A percentile compares a stretch with the other conserved stretches of the same genome.
Conservation (phyloP, 1,139 yeast genomes). For the Arxiozyma slooffiae region DNA sequence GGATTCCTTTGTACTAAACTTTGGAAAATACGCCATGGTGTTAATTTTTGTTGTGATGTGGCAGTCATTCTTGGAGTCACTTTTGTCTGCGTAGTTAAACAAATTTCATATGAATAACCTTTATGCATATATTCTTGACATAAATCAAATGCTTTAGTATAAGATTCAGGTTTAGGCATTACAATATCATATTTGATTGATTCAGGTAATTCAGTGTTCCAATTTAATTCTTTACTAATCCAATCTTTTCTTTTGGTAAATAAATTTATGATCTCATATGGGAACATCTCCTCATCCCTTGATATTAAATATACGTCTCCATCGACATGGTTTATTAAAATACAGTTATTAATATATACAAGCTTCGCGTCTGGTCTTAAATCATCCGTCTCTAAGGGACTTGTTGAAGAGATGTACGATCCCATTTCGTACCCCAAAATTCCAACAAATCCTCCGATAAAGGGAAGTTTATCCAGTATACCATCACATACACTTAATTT, state of each 20-base stretch:
- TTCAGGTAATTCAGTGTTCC: constrained; percentile 19
- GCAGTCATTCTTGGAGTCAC: constrained; percentile 35
- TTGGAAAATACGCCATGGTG: constrained; percentile 76
- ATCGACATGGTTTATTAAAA: constrained; percentile 45
- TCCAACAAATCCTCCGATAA: constrained; percentile 85
- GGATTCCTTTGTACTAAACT: constrained; percentile 67
- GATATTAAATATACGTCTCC: constrained; percentile 49
- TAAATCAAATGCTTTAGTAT: constrained; percentile 44
- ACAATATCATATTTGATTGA: constrained; percentile 18
- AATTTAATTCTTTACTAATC: constrained; percentile 6
- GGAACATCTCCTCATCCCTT: constrained; percentile 29
- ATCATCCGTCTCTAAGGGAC: constrained; percentile 22
- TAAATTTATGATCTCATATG: constrained; percentile 9
- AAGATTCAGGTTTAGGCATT: constrained; percentile 49
- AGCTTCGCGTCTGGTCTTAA: constrained; percentile 63
- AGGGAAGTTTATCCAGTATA: constrained; percentile 41
- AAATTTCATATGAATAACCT: constrained; percentile 92
- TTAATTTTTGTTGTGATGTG: constrained; percentile 32
- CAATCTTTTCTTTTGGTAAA: constrained; percentile 2
- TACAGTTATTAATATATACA: constrained; percentile 57
- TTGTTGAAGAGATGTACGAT: constrained; percentile 32
- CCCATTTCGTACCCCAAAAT: constrained; percentile 82
- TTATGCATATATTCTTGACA: constrained; percentile 63
- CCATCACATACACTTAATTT: background rate
- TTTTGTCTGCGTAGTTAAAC: constrained; percentile 73